A percentile compares a stretch with the other conserved stretches of the same genome.
These are phyloP conservation scores for Penicillium sumatraense DNA, from an alignment of 2,329 filamentous ascomycete genomes.

Conservation along the genomic window DNA sequence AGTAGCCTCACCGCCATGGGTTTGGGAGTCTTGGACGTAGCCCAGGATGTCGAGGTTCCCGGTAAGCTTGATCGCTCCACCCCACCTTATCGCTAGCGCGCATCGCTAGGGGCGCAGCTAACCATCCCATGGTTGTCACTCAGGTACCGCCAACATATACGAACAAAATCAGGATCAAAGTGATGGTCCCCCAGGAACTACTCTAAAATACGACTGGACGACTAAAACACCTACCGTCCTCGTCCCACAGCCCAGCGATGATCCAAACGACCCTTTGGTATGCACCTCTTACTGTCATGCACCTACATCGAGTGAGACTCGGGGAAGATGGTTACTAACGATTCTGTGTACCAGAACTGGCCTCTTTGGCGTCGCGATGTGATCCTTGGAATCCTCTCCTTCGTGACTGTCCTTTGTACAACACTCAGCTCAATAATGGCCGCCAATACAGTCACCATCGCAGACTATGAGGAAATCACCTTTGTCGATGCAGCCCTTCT, in stretches of 20 bases:
- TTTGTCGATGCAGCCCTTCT: constrained; percentile 81
- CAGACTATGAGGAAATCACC: constrained; percentile 64
- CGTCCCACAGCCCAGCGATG: constrained; percentile 87
- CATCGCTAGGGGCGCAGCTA: too few relatives aligned
- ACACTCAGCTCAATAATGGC: constrained; percentile 85
- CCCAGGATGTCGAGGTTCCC: constrained; percentile 62
- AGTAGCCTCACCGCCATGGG: neutral
- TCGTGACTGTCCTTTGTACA: constrained; percentile 81
- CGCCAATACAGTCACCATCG: constrained; percentile 80
- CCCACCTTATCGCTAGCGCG: too few relatives aligned
- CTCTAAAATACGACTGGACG: constrained; percentile 73
- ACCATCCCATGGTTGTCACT: neutral
- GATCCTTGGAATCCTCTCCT: constrained; percentile 76
- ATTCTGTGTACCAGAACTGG: constrained; percentile 66
- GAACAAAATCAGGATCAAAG: constrained; percentile 56
- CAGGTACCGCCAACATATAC: constrained; percentile 61
- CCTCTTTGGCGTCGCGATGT: constrained; percentile 82
- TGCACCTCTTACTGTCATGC: constrained; percentile 1
- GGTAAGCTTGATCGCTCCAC: constrained; percentile 56
- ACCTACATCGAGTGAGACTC: neutral
- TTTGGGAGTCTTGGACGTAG: neutral
- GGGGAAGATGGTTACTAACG: neutral
- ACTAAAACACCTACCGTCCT: constrained; percentile 75
- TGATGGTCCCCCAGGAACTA: constrained; percentile 40
- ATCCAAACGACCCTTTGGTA: constrained; percentile 85